Base-by-base conservation (phyloP, 2,329 filamentous ascomycete genomes). In the Parasarocladium wereldwijsianum region DNA sequence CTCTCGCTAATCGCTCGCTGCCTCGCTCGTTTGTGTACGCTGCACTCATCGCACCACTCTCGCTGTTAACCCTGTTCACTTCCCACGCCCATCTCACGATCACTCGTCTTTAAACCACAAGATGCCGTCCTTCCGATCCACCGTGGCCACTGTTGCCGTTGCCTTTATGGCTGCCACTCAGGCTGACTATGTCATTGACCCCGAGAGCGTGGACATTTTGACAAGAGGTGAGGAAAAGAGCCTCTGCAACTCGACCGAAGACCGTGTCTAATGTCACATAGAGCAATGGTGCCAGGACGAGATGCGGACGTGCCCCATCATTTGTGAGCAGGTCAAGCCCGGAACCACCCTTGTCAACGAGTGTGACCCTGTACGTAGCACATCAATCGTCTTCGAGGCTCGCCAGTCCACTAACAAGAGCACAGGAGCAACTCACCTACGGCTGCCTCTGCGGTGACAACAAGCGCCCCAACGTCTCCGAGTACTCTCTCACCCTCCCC, bases 401-500 rank as follows among this genome's bases (percentile, higher is more conserved):
- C 13, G 10, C 8, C 18, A 14, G 8, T 20, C 17, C 7, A 33
- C 20, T n/a, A n/a, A 17, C 8, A 12, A 11, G 4, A n/a, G 11
- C 17, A 15, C 32, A 76, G 70, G 45, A 62, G 30, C 57, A 60
- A 13, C 64, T 87, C 29, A 63, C 57, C n/a, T 87, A 77, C 55
- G 60, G 64, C 38, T 90, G 81, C 51, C 60, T 83, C 41, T 90
- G 81, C 59, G 62, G 64, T 38, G 64, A 78, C 47, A 67, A 70
- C 47, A 49, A 64, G 37, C 55, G 66, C 31, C 81, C 81, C 40
- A 85, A 86, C 55, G 55, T 82, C 28, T 71, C 76, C 44, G 66
- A 86, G 54, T 90, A 78, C 65, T 76, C 75, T 13, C 64, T 83
- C 42, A 86, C 81, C 2, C 61, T 90, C 16, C 81, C 82, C 19